Percentiles rank a stretch among this genome's conserved stretches.
Conservation (phyloP, 176 grass and related monocot genomes). For the Cymbopogon citratus region DNA sequence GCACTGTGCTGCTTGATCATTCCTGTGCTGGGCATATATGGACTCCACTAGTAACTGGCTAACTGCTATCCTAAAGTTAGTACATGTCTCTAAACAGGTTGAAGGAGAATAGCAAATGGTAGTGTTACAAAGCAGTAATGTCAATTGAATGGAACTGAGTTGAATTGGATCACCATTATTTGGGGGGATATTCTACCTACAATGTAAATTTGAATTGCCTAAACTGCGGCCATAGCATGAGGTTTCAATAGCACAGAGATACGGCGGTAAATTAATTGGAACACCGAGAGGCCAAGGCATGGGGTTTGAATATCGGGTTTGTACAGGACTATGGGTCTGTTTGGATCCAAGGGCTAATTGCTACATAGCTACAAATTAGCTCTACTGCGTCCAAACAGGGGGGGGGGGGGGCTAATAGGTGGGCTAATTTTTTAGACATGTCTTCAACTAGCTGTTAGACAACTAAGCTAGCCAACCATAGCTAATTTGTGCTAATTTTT, state of each 20-base stretch:
- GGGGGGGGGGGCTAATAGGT: no score
- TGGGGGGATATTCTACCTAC: background rate
- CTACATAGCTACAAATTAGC: no score
- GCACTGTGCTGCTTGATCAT: background rate
- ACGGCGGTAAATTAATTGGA: background rate
- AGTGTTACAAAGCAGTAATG: background rate
- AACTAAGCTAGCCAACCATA: no score
- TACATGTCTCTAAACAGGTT: background rate
- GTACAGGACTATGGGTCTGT: no score
- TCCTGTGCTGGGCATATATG: background rate
- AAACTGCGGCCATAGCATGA: background rate
- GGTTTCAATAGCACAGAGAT: background rate
- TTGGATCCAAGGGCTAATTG: no score
- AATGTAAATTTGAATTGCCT: conserved; percentile 5
- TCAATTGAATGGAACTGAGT: background rate
- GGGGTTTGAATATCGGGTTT: no score
- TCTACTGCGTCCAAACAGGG: no score
- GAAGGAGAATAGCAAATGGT: background rate
- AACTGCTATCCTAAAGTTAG: background rate
- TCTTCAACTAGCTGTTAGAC: no score
- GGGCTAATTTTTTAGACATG: no score
- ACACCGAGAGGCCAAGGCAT: background rate
- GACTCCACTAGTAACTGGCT: background rate
- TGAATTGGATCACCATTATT: background rate
- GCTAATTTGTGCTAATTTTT: no score